phyloP scores from a whole-genome alignment of 352 stramenopile genomes.

The Ophiocytium majus region DNA sequence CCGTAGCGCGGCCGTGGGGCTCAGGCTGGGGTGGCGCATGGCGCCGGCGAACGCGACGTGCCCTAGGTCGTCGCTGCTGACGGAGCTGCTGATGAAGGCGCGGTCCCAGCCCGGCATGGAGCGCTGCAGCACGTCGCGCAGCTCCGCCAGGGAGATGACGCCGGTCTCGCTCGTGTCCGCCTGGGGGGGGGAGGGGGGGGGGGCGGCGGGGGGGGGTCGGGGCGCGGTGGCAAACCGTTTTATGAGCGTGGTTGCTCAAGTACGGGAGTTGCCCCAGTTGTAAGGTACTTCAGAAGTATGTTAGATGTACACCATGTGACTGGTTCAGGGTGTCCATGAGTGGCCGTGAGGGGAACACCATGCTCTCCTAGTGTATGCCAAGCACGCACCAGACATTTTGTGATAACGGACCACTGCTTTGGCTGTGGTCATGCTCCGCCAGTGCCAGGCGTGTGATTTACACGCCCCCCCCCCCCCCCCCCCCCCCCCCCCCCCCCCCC shows the following conservation, averaged over 20 bases:
- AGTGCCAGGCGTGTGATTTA: too few species aligned
- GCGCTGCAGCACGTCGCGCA: background rate
- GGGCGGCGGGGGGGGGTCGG: too few species aligned
- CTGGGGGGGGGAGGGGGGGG: background rate
- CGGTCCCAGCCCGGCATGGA: background rate
- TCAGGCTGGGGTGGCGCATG: background rate
- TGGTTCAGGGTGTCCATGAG: too few species aligned
- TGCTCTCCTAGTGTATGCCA: constrained; percentile 11
- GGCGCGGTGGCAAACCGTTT: too few species aligned
- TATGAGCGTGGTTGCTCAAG: background rate
- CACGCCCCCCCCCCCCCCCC: too few species aligned
- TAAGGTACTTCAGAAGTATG: background rate
- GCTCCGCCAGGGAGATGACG: constrained; percentile 13
- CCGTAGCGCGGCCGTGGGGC: background rate
- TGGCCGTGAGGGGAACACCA: too few species aligned
- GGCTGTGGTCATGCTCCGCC: too few species aligned
- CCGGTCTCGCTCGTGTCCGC: background rate
- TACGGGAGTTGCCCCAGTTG: background rate
- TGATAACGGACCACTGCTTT: background rate
- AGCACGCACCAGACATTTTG: background rate
- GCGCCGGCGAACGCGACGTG: background rate
- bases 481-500: too few species aligned
- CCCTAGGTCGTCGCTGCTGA: background rate
- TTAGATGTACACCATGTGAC: too few species aligned
- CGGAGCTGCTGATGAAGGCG: background rate